phyloP scores from a whole-genome alignment of 2,329 filamentous ascomycete species.

The Hypoxylon sp. region DNA sequence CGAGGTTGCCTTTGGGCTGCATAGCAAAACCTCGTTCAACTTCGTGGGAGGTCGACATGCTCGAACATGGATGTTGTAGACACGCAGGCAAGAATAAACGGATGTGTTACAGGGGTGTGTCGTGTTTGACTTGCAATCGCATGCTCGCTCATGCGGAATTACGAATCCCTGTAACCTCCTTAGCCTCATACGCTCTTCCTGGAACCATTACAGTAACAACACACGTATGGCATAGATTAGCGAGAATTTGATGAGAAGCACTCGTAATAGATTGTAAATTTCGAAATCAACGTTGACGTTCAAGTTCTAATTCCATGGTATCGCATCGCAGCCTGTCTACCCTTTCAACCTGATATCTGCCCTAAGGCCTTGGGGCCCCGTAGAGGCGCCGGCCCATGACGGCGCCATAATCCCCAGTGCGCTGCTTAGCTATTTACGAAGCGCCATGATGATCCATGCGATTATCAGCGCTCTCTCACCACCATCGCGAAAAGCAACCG shows the following conservation, averaged over 20 bases:
- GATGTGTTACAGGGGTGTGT: slow-evolving; percentile 39
- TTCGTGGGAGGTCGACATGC: slow-evolving; percentile 14
- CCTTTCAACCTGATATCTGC: slow-evolving; percentile 6
- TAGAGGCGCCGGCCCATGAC: slow-evolving; percentile 16
- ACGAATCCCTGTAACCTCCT: slow-evolving; percentile 22
- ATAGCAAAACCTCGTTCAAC: slow-evolving; percentile 22
- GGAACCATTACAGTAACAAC: slow-evolving; percentile 2
- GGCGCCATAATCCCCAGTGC: slow-evolving; percentile 16
- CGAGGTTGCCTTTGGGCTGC: slow-evolving; percentile 16
- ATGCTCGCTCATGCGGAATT: slow-evolving; percentile 31
- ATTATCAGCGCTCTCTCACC: slow-evolving; percentile 18
- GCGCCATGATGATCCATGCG: slow-evolving; percentile 9
- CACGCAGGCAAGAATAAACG: slow-evolving; percentile 34
- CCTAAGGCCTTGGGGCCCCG: slow-evolving; percentile 21
- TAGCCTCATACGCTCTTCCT: slow-evolving; percentile 20
- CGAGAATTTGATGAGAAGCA: neutral
- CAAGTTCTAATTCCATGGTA: slow-evolving; percentile 22
- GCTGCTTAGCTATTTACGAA: slow-evolving; percentile 32
- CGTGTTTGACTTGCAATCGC: slow-evolving; percentile 31
- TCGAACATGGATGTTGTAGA: neutral
- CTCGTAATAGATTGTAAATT: slow-evolving; percentile 15
- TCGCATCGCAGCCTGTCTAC: slow-evolving; percentile 26
- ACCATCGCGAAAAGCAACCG: slow-evolving; percentile 27
- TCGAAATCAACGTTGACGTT: slow-evolving; percentile 13
- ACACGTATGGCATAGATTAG: slow-evolving; percentile 1